A percentile compares a stretch with the other conserved stretches of the same genome.
These are phyloP conservation scores for Hippophae rhamnoides DNA, from an alignment of 306 rosid species.

Conservation along the genomic window DNA sequence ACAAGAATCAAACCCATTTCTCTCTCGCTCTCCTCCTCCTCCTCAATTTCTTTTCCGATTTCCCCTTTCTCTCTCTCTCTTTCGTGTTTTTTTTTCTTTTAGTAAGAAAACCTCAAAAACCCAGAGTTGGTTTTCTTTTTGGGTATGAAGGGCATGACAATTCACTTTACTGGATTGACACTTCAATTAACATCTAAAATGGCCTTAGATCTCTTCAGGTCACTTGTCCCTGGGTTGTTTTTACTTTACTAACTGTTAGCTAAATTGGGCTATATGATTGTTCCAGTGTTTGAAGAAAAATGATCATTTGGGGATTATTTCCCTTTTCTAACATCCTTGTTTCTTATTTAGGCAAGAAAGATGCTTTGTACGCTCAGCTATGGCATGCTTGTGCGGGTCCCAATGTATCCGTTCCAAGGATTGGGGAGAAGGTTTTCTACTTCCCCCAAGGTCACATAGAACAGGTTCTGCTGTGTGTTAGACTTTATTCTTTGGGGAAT, in stretches of 20 bases:
- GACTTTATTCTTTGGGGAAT: neutral
- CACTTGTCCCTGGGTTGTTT: neutral
- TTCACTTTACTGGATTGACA: neutral
- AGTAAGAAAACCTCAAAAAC: no score
- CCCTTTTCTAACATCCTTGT: neutral
- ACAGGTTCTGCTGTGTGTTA: conserved; percentile 40
- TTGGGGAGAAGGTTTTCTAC: conserved; percentile 43
- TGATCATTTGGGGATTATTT: neutral
- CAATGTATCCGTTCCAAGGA: conserved; percentile 32
- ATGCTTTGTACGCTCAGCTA: conserved; percentile 18
- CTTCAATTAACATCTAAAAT: neutral
- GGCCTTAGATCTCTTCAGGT: conserved; percentile 3
- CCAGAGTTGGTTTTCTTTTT: neutral
- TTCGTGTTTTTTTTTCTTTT: no score
- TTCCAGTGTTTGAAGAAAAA: neutral
- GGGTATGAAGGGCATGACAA: neutral
- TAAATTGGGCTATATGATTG: neutral
- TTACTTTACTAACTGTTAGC: neutral
- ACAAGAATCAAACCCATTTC: no score
- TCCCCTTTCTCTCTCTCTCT: no score
- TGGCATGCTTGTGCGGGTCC: conserved; percentile 57
- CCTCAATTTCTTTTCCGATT: no score
- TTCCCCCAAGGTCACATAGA: conserved; percentile 67
- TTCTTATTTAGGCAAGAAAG: conserved; percentile 20
- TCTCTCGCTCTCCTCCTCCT: no score